Base-by-base conservation (phyloP, 108 stramenopile genomes). In the Thalassiosira profunda region DNA sequence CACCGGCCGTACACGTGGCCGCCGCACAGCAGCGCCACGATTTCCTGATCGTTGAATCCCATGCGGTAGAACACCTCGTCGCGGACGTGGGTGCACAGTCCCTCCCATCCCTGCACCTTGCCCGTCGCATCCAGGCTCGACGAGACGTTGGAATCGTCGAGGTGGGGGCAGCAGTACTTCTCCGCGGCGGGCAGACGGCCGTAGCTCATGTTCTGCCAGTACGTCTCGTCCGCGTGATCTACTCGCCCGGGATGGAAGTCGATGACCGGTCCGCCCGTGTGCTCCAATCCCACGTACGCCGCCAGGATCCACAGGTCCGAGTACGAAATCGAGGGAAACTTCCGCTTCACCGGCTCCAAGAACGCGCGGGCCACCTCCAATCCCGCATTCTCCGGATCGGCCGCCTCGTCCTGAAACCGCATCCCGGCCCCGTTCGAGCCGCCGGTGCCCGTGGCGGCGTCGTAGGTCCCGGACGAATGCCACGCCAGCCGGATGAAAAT, bases 341-440 rank as follows among this genome's bases (percentile, higher is more conserved):
- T 86, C 8, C 53, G 43, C 56, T 91, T 91, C 41, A 93, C 67
- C 5, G 84, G 86, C 31, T 91, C 85, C 21, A 91, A 66, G 44
- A 79, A 58, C 20, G 58, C 75, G 3, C 70, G 38, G 5, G 84
- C 89, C 0, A 70, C 54, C 52, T 54, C 65, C 51, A 92, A 81
- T 20, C 92, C 92, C 4, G 88, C 86, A 73, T 94, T 94, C 26
- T 88, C 93, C 1, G 74, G 87, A 79, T 88, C 89, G 29, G 67
- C 61, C 28, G 55, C 56, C 49, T 96, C 94, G n/a, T 75, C 79
- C 23, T 24, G 43, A 67, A 90, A 94, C 34, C 94, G 61, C 89
- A 96, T 96, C 18, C 80, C 83, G 34, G 90, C 90, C 26, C 94
- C 94, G 42, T 94, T 84, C 45, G 83, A 82, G 12, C 94, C 94